A percentile compares a stretch with the other conserved stretches of the same genome.
These are phyloP conservation scores for Trichoderma breve DNA, from an alignment of 2,329 filamentous ascomycete genomes.

Conservation along the genomic window DNA sequence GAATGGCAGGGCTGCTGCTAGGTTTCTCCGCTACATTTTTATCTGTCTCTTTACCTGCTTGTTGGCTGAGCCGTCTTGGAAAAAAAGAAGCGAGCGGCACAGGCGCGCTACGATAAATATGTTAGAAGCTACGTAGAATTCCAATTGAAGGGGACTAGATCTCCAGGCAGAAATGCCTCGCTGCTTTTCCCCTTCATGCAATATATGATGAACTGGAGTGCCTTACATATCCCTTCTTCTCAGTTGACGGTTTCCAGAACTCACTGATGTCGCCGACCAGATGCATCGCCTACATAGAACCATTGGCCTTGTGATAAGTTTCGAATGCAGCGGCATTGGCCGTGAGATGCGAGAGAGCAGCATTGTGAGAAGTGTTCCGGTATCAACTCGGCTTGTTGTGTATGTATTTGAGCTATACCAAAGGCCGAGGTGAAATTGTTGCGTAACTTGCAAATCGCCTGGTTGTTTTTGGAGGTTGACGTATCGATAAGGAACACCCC, in stretches of 20 bases:
- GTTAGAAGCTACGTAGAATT: neutral
- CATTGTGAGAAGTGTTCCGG: neutral
- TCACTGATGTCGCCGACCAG: neutral
- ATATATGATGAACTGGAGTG: neutral
- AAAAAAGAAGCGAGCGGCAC: neutral
- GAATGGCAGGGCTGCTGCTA: slow-evolving; percentile 32
- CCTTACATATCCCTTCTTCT: slow-evolving; percentile 4
- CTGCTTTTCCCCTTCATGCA: neutral
- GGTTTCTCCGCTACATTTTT: neutral
- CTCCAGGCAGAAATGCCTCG: neutral
- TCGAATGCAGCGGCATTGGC: neutral
- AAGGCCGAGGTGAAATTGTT: neutral
- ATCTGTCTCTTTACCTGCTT: slow-evolving; percentile 19
- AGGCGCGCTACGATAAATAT: neutral
- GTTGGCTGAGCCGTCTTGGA: neutral
- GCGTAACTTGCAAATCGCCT: neutral
- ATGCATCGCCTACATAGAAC: neutral
- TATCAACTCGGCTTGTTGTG: neutral
- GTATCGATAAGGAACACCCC: slow-evolving; percentile 5
- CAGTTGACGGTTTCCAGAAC: neutral
- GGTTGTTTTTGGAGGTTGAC: neutral
- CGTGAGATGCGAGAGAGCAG: slow-evolving; percentile 2
- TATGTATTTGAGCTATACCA: neutral
- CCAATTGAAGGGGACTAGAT: neutral
- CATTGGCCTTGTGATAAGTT: neutral